Percentiles rank a stretch among this genome's conserved stretches.
Conservation (phyloP, 352 stramenopile genomes). For the Globisporangium okanoganense region DNA sequence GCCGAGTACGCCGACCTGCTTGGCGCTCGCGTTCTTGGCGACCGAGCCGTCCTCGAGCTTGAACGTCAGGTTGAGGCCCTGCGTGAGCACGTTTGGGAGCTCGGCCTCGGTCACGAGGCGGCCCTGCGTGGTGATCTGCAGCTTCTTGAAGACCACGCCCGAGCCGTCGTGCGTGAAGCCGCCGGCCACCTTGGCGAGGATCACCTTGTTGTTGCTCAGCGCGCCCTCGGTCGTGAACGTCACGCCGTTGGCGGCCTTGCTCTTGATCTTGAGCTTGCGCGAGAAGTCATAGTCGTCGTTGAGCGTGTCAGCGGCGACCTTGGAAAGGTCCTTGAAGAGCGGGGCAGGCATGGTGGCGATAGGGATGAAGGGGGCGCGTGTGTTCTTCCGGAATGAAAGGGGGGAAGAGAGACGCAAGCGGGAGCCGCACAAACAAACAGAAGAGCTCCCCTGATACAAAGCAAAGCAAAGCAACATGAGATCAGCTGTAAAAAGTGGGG, state of each 20-base stretch:
- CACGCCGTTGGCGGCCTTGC: constrained; percentile 69
- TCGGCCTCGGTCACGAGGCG: constrained; percentile 76
- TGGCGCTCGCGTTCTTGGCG: constrained; percentile 67
- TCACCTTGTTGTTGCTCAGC: constrained; percentile 79
- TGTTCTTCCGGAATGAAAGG: constrained; percentile 11
- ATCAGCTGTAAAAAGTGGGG: neutral
- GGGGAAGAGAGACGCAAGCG: constrained; percentile 9
- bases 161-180: constrained; percentile 68
- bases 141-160: constrained; percentile 81
- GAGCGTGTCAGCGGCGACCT: constrained; percentile 73
- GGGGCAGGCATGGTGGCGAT: constrained; percentile 40
- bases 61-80: constrained; percentile 78
- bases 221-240: constrained; percentile 73
- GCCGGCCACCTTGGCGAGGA: constrained; percentile 76
- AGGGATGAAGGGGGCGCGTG: neutral
- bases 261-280: constrained; percentile 82
- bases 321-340: constrained; percentile 81
- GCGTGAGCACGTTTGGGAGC: constrained; percentile 68
- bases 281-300: constrained; percentile 78
- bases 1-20: constrained; percentile 69
- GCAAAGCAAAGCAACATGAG: neutral
- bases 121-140: constrained; percentile 80
- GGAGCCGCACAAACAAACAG: constrained; percentile 24
- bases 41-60: constrained; percentile 82
- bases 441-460: neutral